Evolutionary conservation across 768 basidiomycete genomes (phyloP).

Genomic region (Leucocoprinus sp.): DNA sequence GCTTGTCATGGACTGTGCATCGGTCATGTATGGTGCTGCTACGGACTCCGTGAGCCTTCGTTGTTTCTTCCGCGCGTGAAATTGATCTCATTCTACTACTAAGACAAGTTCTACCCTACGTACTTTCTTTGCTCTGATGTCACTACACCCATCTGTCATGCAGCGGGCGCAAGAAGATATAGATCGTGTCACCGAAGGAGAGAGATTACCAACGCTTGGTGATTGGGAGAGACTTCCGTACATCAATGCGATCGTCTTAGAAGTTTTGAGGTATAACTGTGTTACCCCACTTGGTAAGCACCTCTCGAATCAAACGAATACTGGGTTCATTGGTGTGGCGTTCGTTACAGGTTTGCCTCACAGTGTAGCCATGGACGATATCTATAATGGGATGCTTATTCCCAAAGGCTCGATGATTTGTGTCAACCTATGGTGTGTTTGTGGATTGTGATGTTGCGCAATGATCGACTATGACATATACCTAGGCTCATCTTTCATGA

Average conservation of each 20-base stretch:
- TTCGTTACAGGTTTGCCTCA: slow-evolving; percentile 7
- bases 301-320: not conserved
- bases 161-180: slow-evolving; percentile 32
- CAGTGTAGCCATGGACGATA: slow-evolving; percentile 4
- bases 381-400: slow-evolving; percentile 13
- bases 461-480: slow-evolving; percentile 10
- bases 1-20: slow-evolving; percentile 16
- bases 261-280: slow-evolving; percentile 19
- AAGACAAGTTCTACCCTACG: not conserved
- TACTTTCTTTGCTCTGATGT: slow-evolving; percentile 29
- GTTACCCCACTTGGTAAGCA: slow-evolving; percentile 20
- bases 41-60: not conserved
- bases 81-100: not conserved
- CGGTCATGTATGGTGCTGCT: slow-evolving; percentile 5
- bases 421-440: slow-evolving; percentile 13
- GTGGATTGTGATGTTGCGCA: slow-evolving; percentile 10
- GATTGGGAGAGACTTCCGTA: slow-evolving; percentile 16
- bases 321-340: not conserved
- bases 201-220: slow-evolving; percentile 16
- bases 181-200: slow-evolving; percentile 23
- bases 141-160: slow-evolving; percentile 28
- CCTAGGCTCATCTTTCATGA: slow-evolving; percentile 18
- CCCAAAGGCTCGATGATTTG: slow-evolving; percentile 16
- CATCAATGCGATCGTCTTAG: slow-evolving; percentile 17
- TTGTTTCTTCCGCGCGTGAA: not conserved